Evolutionary conservation across 768 basidiomycete genomes (phyloP).

Genomic region (Rickenella mellea): DNA sequence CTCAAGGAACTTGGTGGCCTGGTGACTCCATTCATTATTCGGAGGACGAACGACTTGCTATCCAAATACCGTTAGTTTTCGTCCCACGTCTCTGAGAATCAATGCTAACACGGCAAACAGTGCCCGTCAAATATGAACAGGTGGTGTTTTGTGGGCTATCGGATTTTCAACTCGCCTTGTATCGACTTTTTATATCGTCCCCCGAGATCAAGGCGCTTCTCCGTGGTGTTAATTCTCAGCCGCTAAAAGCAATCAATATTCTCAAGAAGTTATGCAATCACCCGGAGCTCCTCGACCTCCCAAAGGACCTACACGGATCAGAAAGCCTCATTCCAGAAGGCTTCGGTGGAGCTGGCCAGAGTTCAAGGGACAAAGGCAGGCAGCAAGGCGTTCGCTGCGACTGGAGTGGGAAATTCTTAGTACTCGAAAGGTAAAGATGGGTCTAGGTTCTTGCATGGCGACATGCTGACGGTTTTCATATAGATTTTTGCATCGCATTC

Average conservation of each 20-base stretch:
- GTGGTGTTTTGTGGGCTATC: conserved; percentile 90
- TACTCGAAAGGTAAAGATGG: conserved; percentile 68
- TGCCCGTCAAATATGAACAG: conserved; percentile 98
- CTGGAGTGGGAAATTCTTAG: conserved; percentile 88
- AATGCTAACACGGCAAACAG: conserved; percentile 29
- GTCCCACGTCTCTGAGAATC: conserved; percentile 4
- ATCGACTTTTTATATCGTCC: conserved; percentile 84
- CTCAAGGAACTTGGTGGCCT: conserved; percentile 82
- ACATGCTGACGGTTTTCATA: background rate
- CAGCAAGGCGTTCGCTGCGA: conserved; percentile 57
- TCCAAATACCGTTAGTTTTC: conserved; percentile 80
- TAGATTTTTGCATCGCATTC: conserved; percentile 81
- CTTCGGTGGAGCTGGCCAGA: conserved; percentile 48
- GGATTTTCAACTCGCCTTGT: conserved; percentile 74
- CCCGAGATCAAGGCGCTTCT: conserved; percentile 87
- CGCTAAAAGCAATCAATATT: conserved; percentile 92
- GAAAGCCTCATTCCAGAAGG: conserved; percentile 76
- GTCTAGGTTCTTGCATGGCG: background rate
- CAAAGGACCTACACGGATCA: conserved; percentile 74
- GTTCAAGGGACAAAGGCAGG: conserved; percentile 19
- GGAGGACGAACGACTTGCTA: conserved; percentile 86
- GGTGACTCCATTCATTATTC: conserved; percentile 90
- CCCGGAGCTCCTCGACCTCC: conserved; percentile 81
- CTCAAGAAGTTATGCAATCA: conserved; percentile 95
- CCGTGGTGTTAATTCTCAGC: conserved; percentile 81